Conservation (phyloP, 139 green algal genomes). For the Pseudopediastrum boryanum region DNA sequence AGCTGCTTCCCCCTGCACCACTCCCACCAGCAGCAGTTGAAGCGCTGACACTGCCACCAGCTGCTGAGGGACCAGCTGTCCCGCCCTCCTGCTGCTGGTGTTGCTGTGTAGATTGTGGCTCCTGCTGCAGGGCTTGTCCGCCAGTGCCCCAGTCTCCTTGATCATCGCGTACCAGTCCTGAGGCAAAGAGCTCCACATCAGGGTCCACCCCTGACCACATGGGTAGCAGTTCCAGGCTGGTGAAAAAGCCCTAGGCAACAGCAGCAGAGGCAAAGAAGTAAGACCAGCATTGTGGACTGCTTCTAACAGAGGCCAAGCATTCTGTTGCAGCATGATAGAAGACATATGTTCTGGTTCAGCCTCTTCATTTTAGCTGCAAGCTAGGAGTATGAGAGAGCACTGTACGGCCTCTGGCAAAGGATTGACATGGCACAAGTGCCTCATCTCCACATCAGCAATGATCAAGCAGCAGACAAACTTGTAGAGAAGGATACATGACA, state of each 20-base stretch:
- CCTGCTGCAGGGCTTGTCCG: constrained; percentile 16
- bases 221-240: constrained; percentile 90
- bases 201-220: constrained; percentile 84
- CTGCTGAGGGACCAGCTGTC: neutral
- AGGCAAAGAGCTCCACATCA: constrained; percentile 87
- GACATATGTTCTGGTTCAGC: too few relatives aligned
- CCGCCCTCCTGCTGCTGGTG: neutral
- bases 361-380: too few relatives aligned
- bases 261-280: too few relatives aligned
- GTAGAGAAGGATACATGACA: too few relatives aligned
- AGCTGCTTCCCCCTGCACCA: neutral
- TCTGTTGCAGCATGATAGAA: too few relatives aligned
- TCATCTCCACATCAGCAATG: too few relatives aligned
- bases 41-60: constrained; percentile 10
- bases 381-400: too few relatives aligned
- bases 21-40: neutral
- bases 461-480: too few relatives aligned
- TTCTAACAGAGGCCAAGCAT: too few relatives aligned
- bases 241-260: constrained; percentile 76
- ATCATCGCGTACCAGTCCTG: constrained; percentile 78
- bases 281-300: too few relatives aligned
- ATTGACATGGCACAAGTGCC: too few relatives aligned
- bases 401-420: too few relatives aligned
- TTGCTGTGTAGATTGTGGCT: neutral
- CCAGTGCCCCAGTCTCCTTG: constrained; percentile 72